These are phyloP conservation scores for Heterobasidion parviporum DNA, from an alignment of 1,284 basidiomycete genomes.

Conservation along the genomic window DNA sequence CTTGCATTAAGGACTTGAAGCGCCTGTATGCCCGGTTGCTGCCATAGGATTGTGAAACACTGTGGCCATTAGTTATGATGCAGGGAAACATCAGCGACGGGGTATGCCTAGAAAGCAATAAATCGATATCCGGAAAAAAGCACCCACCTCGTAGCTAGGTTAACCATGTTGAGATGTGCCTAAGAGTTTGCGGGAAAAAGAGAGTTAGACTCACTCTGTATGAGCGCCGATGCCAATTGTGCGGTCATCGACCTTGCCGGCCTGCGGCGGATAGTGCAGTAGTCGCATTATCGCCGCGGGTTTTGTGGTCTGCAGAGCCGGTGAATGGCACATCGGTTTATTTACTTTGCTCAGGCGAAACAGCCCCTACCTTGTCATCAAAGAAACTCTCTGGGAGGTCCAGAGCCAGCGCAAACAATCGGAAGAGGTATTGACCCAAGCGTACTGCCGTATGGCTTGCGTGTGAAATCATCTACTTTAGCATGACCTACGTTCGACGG, in stretches of 20 bases:
- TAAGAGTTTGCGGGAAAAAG: neutral
- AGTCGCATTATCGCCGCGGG: constrained; percentile 76
- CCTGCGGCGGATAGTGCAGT: constrained; percentile 77
- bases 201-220: constrained; percentile 39
- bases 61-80: constrained; percentile 16
- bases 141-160: neutral
- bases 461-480: neutral
- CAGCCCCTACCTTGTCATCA: constrained; percentile 55
- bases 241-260: constrained; percentile 45
- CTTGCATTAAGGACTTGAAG: constrained; percentile 48
- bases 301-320: constrained; percentile 37
- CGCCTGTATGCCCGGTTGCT: constrained; percentile 49
- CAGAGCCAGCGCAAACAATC: constrained; percentile 78
- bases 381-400: constrained; percentile 73
- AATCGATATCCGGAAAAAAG: neutral
- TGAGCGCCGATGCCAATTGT: constrained; percentile 82
- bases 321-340: no score
- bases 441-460: constrained; percentile 57
- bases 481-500: neutral
- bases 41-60: constrained; percentile 87
- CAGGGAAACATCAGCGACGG: neutral
- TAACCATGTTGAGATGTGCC: constrained; percentile 4
- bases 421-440: constrained; percentile 70
- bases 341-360: no score
- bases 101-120: neutral